These are phyloP conservation scores for Ustilago tritici DNA, from an alignment of 1,284 basidiomycete genomes.

Conservation along the genomic window DNA sequence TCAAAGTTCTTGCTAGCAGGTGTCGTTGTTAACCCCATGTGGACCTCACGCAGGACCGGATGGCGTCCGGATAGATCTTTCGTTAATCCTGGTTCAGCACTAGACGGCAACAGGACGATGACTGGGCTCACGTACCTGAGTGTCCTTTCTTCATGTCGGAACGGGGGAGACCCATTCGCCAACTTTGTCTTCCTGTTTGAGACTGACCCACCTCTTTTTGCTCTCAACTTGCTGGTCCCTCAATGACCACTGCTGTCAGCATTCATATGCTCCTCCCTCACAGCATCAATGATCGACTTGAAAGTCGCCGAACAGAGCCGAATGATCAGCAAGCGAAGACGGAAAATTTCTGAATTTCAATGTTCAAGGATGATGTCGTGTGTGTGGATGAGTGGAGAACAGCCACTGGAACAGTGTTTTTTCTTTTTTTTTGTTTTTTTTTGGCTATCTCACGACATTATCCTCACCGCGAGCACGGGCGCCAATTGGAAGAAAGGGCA, in stretches of 20 bases:
- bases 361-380: slow-evolving; percentile 26
- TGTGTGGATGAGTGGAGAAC: slow-evolving; percentile 9
- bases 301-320: slow-evolving; percentile 19
- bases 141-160: too few species aligned
- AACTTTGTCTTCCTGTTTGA: too few species aligned
- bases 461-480: slow-evolving; percentile 9
- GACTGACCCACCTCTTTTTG: background rate
- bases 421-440: too few species aligned
- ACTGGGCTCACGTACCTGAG: too few species aligned
- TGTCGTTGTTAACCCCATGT: too few species aligned
- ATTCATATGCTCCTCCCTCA: background rate
- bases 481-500: slow-evolving; percentile 15
- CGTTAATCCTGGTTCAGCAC: too few species aligned
- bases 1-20: too few species aligned
- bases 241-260: background rate
- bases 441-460: slow-evolving; percentile 29
- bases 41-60: too few species aligned
- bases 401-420: slow-evolving; percentile 26
- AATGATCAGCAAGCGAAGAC: background rate
- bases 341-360: slow-evolving; percentile 19
- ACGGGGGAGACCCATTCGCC: too few species aligned
- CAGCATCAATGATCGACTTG: background rate
- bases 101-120: too few species aligned
- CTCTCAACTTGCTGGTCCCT: background rate
- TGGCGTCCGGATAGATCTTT: too few species aligned